These are phyloP conservation scores for Nemania diffusa DNA, from an alignment of 2,329 filamentous ascomycete genomes.

Conservation along the genomic window DNA sequence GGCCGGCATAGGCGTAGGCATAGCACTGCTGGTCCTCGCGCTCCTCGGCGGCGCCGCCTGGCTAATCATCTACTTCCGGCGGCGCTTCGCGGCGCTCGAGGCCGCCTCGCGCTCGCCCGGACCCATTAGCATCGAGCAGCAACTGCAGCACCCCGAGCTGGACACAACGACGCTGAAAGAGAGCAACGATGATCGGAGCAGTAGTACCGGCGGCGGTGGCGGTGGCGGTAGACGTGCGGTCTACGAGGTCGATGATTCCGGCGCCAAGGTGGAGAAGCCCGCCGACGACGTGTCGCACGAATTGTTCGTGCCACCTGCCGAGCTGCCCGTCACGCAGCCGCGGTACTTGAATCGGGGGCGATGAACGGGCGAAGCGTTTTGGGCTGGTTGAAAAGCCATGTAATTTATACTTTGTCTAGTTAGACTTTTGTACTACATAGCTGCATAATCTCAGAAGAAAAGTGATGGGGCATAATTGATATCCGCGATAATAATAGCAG, in stretches of 20 bases:
- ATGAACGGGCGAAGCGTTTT: not conserved
- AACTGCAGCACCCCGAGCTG: not conserved
- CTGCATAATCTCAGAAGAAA: not conserved
- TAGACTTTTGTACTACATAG: not conserved
- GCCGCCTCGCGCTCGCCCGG: not conserved
- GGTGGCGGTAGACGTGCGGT: not conserved
- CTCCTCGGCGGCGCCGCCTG: not conserved
- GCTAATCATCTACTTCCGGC: conserved; percentile 10
- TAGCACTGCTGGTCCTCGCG: not conserved
- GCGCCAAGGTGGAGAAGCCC: not conserved
- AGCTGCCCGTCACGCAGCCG: not conserved
- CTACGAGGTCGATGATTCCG: not conserved
- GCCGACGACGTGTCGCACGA: not conserved
- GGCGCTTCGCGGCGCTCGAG: conserved; percentile 12
- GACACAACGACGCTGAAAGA: not conserved
- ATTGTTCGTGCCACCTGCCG: conserved; percentile 1
- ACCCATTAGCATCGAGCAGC: not conserved
- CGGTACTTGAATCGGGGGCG: not conserved
- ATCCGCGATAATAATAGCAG: not conserved
- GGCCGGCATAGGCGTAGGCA: conserved; percentile 8
- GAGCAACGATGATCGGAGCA: not conserved
- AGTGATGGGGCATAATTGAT: not conserved
- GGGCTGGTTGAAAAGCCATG: not conserved
- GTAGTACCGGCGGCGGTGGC: no score
- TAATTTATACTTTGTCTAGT: not conserved